phyloP scores from a whole-genome alignment of 75 land plant species.

The Adiantum capillusveneris region DNA sequence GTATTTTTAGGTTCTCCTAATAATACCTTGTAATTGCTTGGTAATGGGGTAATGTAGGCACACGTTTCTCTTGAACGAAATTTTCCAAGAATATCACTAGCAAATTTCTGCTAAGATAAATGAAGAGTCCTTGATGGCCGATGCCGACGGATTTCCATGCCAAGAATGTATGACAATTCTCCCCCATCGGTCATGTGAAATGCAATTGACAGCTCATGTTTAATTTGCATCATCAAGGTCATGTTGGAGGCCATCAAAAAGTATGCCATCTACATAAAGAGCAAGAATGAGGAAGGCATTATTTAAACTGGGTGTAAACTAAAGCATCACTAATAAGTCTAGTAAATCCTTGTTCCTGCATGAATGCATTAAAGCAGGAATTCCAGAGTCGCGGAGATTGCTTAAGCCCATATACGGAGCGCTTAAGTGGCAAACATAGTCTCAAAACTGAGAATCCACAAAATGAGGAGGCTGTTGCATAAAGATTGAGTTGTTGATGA shows the following conservation, averaged over 20 bases:
- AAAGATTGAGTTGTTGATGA: neutral
- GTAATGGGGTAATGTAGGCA: neutral
- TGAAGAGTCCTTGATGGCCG: too few species aligned
- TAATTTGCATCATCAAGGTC: neutral
- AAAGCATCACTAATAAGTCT: neutral
- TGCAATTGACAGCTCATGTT: neutral
- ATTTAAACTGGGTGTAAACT: neutral
- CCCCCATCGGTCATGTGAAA: too few species aligned
- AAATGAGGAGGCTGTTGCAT: slow-evolving; percentile 6
- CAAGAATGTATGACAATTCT: neutral
- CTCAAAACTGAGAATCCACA: neutral
- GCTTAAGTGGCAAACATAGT: neutral
- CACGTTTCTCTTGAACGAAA: neutral
- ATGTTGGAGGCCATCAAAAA: neutral
- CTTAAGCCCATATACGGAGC: slow-evolving; percentile 6
- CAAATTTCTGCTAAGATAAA: neutral
- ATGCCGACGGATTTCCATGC: too few species aligned
- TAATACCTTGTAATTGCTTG: neutral
- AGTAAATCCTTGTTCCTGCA: neutral
- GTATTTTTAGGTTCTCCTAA: too few species aligned
- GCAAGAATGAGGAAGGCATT: neutral
- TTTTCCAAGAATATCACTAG: neutral
- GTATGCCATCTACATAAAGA: neutral
- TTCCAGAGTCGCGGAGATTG: slow-evolving; percentile 11
- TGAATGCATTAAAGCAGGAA: neutral